Percentiles rank a stretch among this genome's conserved stretches.
Conservation (phyloP, 805 yeast species). For the Ogataea siamensis region DNA sequence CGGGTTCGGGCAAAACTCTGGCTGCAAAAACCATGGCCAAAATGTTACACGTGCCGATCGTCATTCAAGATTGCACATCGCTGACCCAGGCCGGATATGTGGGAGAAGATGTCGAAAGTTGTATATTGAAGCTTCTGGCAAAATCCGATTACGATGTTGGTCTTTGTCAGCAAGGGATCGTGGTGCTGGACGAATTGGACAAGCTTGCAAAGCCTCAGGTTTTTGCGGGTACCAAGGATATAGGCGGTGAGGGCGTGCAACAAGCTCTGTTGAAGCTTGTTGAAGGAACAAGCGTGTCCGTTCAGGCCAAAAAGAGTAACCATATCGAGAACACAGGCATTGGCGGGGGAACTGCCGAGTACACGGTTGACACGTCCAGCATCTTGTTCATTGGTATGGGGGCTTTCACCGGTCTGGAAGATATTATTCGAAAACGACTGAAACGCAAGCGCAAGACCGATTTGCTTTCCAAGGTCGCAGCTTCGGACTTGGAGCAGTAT, state of each 20-base stretch:
- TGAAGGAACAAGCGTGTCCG: constrained; percentile 53
- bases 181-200: constrained; percentile 60
- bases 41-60: constrained; percentile 51
- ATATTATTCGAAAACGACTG: constrained; percentile 43
- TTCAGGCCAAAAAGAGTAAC: constrained; percentile 34
- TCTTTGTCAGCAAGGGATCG: constrained; percentile 53
- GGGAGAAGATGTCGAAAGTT: constrained; percentile 61
- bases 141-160: constrained; percentile 51
- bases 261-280: constrained; percentile 55
- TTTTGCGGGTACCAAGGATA: constrained; percentile 51
- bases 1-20: constrained; percentile 61
- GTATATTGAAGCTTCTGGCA: constrained; percentile 50
- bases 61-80: constrained; percentile 61
- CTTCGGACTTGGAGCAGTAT: constrained; percentile 48
- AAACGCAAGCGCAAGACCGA: constrained; percentile 14
- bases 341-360: constrained; percentile 35
- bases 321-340: constrained; percentile 15
- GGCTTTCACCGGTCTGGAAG: constrained; percentile 59
- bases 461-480: constrained; percentile 41
- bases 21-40: constrained; percentile 55
- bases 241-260: constrained; percentile 65
- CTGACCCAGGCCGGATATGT: constrained; percentile 64
- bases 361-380: constrained; percentile 52
- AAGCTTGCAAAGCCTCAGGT: constrained; percentile 51
- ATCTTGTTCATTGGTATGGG: constrained; percentile 59